phyloP scores from a whole-genome alignment of 2,329 filamentous ascomycete species.

The Diaporthe helianthi region DNA sequence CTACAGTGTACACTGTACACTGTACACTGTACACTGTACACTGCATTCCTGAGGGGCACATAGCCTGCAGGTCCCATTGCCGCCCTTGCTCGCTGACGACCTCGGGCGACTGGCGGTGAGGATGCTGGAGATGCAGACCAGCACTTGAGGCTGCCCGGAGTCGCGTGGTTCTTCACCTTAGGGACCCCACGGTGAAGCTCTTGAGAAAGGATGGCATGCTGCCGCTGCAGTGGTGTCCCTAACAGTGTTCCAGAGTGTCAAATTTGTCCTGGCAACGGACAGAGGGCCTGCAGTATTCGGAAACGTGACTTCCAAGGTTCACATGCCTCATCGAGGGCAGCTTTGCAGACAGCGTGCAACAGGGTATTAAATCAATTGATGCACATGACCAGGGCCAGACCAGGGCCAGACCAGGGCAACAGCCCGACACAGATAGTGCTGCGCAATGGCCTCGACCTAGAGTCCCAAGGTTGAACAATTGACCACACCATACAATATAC shows the following conservation, averaged over 20 bases:
- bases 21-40: no score
- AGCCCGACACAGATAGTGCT: neutral
- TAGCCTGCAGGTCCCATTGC: neutral
- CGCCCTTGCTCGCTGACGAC: no score
- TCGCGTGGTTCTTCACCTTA: neutral
- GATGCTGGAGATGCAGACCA: neutral
- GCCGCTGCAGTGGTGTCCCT: neutral
- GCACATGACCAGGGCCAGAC: no score
- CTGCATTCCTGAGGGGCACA: neutral
- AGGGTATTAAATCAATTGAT: no score
- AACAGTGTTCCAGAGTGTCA: neutral
- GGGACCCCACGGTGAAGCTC: neutral
- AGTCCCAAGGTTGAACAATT: neutral
- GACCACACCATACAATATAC: neutral
- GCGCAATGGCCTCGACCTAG: neutral
- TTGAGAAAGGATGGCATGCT: neutral
- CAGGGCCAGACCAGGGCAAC: no score
- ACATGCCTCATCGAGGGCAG: neutral
- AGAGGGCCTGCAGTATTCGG: no score
- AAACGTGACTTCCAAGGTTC: neutral
- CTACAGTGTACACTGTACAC: no score
- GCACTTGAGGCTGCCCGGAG: neutral
- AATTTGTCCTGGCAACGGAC: no score
- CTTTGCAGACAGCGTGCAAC: no score
- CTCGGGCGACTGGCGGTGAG: slow-evolving; percentile 5